Conservation (phyloP, 495 filamentous ascomycete genomes). For the Hyaloscypha hepaticicola region DNA sequence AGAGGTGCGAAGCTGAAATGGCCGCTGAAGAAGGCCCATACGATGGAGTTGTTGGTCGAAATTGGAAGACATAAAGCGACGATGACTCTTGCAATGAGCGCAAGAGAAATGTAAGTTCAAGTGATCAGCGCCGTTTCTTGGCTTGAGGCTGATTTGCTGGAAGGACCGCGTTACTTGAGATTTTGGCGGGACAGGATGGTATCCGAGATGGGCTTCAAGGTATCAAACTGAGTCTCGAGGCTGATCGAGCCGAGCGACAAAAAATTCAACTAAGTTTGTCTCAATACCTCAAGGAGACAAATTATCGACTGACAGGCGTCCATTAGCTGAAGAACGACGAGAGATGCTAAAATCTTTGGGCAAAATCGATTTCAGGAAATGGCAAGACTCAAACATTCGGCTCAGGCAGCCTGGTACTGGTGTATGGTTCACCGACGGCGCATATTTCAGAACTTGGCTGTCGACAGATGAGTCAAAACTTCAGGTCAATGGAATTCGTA, state of each 20-base stretch:
- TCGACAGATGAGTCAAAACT: constrained; percentile 25
- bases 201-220: not conserved
- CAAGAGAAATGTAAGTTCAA: constrained; percentile 31
- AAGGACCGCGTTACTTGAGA: constrained; percentile 5
- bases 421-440: constrained; percentile 36
- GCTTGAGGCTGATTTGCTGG: not conserved
- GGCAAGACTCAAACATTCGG: constrained; percentile 32
- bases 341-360: constrained; percentile 35
- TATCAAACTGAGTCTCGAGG: not conserved
- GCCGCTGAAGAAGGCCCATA: constrained; percentile 29
- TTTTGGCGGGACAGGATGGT: constrained; percentile 8
- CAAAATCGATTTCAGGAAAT: constrained; percentile 27
- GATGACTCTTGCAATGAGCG: constrained; percentile 34
- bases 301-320: not conserved
- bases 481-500: constrained; percentile 41
- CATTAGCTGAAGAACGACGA: not conserved
- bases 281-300: not conserved
- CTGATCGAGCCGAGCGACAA: constrained; percentile 10
- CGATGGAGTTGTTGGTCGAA: constrained; percentile 32
- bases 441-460: constrained; percentile 35
- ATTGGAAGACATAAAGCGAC: constrained; percentile 35
- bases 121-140: not conserved
- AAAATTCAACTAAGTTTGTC: constrained; percentile 1
- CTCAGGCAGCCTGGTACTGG: constrained; percentile 38
- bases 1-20: constrained; percentile 21